Percentiles rank a stretch among this genome's conserved stretches.
These are phyloP conservation scores for Acer saccharum DNA, from an alignment of 345 rosid species.

Conservation along the genomic window DNA sequence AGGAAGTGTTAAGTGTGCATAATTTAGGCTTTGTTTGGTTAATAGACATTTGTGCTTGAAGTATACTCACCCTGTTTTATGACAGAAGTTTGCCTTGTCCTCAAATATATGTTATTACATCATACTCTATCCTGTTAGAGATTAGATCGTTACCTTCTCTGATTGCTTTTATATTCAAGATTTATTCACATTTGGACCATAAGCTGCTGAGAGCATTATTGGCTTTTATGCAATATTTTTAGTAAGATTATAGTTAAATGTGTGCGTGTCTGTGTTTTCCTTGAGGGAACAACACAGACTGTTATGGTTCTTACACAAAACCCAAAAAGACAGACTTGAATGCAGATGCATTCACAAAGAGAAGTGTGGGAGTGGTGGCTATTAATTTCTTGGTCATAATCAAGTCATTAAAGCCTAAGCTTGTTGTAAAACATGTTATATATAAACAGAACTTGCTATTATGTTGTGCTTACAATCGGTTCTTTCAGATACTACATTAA, in stretches of 20 bases:
- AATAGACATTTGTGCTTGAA: neutral
- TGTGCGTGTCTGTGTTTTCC: neutral
- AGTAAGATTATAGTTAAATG: neutral
- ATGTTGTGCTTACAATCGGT: slow-evolving; percentile 11
- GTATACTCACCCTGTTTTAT: neutral
- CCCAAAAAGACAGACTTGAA: neutral
- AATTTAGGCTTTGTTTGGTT: neutral
- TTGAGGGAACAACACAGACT: neutral
- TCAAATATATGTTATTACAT: neutral
- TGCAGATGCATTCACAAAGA: neutral
- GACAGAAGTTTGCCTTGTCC: neutral
- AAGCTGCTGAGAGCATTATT: neutral
- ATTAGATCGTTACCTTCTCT: neutral
- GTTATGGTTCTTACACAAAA: neutral
- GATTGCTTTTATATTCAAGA: neutral
- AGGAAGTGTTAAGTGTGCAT: neutral
- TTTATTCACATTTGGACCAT: neutral
- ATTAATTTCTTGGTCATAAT: neutral
- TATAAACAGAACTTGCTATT: neutral
- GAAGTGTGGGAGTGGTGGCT: neutral
- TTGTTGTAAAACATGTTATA: neutral
- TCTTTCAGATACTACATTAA: slow-evolving; percentile 81
- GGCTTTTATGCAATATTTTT: neutral
- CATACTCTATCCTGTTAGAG: slow-evolving; percentile 1
- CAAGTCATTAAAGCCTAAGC: neutral